These are phyloP conservation scores for Ogataea pini DNA, from an alignment of 805 yeast genomes.

Conservation along the genomic window DNA sequence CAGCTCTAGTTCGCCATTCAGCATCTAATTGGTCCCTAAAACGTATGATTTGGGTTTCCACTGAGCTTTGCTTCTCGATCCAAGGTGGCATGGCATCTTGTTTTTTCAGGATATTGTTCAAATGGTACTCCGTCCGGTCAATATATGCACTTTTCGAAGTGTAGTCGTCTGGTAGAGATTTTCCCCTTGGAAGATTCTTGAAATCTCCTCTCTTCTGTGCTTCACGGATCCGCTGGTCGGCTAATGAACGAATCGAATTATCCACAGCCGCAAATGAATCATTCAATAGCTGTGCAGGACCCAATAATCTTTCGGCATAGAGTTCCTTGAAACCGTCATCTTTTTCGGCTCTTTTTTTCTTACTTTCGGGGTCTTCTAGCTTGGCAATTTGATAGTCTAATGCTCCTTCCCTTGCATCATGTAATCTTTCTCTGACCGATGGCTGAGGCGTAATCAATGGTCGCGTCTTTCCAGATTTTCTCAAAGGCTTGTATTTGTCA, in stretches of 20 bases:
- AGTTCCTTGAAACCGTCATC: slow-evolving; percentile 56
- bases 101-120: slow-evolving; percentile 71
- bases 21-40: slow-evolving; percentile 49
- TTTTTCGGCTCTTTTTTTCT: slow-evolving; percentile 27
- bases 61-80: slow-evolving; percentile 75
- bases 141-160: slow-evolving; percentile 52
- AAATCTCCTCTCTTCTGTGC: slow-evolving; percentile 74
- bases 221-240: slow-evolving; percentile 75
- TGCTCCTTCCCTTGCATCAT: slow-evolving; percentile 63
- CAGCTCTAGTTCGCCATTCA: slow-evolving; percentile 40
- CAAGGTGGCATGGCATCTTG: slow-evolving; percentile 88
- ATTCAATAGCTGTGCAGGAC: slow-evolving; percentile 51
- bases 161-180: slow-evolving; percentile 45
- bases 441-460: slow-evolving; percentile 22
- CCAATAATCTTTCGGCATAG: slow-evolving; percentile 63
- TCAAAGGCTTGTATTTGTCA: slow-evolving; percentile 48
- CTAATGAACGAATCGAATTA: slow-evolving; percentile 62
- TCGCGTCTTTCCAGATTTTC: slow-evolving; percentile 11
- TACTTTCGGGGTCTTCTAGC: slow-evolving; percentile 30
- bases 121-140: slow-evolving; percentile 72
- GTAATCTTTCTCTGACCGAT: slow-evolving; percentile 42
- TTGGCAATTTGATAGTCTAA: slow-evolving; percentile 62
- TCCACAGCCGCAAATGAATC: slow-evolving; percentile 45
- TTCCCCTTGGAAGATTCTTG: slow-evolving; percentile 62
- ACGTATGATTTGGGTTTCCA: slow-evolving; percentile 45